phyloP scores from a whole-genome alignment of 2,329 filamentous ascomycete species.

The Trichoderma harzianum region DNA sequence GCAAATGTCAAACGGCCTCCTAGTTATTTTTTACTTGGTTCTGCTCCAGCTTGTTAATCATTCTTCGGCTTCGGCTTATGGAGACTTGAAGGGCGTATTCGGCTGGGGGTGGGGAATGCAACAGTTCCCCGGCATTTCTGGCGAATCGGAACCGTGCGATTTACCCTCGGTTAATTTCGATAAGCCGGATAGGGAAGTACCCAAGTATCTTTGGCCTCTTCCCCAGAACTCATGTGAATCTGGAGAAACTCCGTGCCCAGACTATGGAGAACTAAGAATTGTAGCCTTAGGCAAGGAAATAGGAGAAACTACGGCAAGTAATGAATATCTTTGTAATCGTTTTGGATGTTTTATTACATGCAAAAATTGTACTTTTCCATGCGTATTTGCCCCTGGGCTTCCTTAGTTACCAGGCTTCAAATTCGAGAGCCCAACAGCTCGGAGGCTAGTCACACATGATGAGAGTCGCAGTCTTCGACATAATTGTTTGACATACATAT shows the following conservation, averaged over 20 bases:
- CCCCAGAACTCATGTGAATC: neutral
- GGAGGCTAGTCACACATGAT: neutral
- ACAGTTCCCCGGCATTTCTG: neutral
- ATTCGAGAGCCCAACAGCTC: too few species aligned
- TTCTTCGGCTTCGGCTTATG: neutral
- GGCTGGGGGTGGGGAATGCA: neutral
- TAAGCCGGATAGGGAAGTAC: constrained; percentile 6
- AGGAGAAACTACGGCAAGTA: neutral
- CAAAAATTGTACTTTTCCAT: neutral
- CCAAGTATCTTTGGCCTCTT: neutral
- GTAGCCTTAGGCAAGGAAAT: neutral
- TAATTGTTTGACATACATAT: neutral
- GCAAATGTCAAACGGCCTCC: neutral
- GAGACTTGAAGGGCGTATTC: neutral
- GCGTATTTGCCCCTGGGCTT: neutral
- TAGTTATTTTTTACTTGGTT: neutral
- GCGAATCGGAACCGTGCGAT: neutral
- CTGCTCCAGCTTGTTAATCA: neutral
- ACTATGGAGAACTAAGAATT: neutral
- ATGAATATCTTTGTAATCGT: neutral
- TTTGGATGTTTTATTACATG: neutral
- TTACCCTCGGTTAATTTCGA: constrained; percentile 14
- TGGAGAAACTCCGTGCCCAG: neutral
- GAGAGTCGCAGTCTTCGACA: neutral
- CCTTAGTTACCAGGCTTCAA: neutral